Base-by-base conservation (phyloP, 2,329 filamentous ascomycete species). In the Drechslerella stenobrocha region DNA sequence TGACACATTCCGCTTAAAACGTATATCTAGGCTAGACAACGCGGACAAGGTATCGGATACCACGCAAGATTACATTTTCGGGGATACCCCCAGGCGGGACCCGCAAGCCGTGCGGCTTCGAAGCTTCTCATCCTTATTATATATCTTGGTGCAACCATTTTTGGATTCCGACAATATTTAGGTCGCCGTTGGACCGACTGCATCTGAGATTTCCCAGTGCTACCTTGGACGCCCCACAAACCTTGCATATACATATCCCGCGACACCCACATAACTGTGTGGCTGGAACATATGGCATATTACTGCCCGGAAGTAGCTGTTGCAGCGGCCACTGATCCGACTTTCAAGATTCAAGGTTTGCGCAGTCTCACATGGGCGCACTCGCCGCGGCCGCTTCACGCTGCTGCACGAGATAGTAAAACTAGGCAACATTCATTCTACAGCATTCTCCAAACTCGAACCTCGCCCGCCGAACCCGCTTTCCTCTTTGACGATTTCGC, bases 311-410 rank as follows among this genome's bases (percentile, higher is more conserved):
- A 67, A 59, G 53, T 67, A 67, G 63, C 63, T 67, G 61, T 66
- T 30, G 55, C 63, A 59, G 63, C 63, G 45, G 55, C 63, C 53
- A 59, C 63, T 46, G 63, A 67, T 60, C 63, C 63, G 60, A 55
- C 63, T 50, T 59, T 67, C 50, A 67, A 67, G 55, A 67, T 67
- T 32, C 63, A 67, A 60, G 57, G 63, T 44, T 51, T 67, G 56
- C 55, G 63, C 47, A 67, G 55, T 67, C 63, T 67, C 63, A 67
- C 63, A 67, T 67, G 63, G 63, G 59, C 55, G 59, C 63, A 67
- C 53, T 67, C 63, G 55, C 35, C 55, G 42, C 59, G 63, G 35
- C 55, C 63, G 63, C 55, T 67, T 46, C 63, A 67, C 48, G 50
- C 47, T 35, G 61, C 51, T 42, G 61, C 32, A 3, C 52, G 63